Evolutionary conservation across 2,329 filamentous ascomycete genomes (phyloP).

Genomic region (Penicillium palitans): DNA sequence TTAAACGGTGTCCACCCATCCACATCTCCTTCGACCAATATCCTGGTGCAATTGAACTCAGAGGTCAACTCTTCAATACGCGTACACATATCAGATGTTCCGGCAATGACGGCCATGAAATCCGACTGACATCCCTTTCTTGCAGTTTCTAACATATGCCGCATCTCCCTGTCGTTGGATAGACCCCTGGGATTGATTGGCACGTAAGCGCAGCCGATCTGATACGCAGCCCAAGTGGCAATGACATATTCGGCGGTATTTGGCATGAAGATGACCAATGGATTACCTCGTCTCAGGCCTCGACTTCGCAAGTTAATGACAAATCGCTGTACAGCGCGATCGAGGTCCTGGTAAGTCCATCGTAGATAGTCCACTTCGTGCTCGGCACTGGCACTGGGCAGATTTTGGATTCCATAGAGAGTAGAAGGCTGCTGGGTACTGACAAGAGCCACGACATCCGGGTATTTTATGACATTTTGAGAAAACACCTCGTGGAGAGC

Average conservation of each 20-base stretch:
- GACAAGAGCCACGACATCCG: conserved; percentile 4
- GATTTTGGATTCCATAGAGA: conserved; percentile 6
- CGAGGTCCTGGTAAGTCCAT: conserved; percentile 9
- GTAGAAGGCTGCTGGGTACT: conserved; percentile 5
- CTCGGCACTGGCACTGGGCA: background rate
- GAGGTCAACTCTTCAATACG: conserved; percentile 4
- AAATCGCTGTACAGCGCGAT: background rate
- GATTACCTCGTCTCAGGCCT: background rate
- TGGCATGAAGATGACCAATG: background rate
- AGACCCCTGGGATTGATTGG: conserved; percentile 19
- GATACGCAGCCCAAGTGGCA: conserved; percentile 19
- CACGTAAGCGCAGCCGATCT: conserved; percentile 16
- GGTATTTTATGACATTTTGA: background rate
- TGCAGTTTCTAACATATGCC: conserved; percentile 2
- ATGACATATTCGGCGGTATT: conserved; percentile 21
- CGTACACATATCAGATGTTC: background rate
- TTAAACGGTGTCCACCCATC: conserved; percentile 5
- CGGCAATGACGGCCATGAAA: background rate
- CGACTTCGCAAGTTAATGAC: background rate
- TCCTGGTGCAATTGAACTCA: background rate
- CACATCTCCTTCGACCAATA: conserved; percentile 6
- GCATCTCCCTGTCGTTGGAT: conserved; percentile 6
- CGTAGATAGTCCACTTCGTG: conserved; percentile 4
- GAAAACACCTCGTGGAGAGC: background rate
- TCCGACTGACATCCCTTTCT: background rate